Conservation (phyloP, 768 basidiomycete genomes). For the Termitomyces sp. region DNA sequence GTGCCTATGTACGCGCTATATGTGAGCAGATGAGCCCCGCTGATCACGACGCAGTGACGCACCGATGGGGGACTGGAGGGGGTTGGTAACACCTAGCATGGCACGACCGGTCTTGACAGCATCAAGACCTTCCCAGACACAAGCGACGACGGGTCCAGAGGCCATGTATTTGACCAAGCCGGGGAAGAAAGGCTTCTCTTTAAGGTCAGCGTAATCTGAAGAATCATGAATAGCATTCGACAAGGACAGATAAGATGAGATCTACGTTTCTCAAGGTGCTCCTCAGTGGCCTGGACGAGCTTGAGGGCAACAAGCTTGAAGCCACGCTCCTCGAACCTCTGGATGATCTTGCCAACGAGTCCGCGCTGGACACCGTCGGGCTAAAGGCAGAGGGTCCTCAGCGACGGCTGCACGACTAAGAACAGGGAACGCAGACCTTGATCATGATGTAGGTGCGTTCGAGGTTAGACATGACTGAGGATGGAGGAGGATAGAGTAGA, state of each 20-base stretch:
- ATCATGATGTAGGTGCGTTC: slow-evolving; percentile 99
- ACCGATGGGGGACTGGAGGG: slow-evolving; percentile 85
- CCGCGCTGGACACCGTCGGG: slow-evolving; percentile 98
- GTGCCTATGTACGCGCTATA: slow-evolving; percentile 47
- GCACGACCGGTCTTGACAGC: slow-evolving; percentile 92
- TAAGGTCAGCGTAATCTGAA: slow-evolving; percentile 93
- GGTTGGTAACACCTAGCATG: slow-evolving; percentile 98
- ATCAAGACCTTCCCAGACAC: slow-evolving; percentile 94
- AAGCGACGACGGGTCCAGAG: slow-evolving; percentile 90
- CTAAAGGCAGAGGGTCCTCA: slow-evolving; percentile 32
- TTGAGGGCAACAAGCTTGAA: slow-evolving; percentile 97
- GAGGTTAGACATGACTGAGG: slow-evolving; percentile 51
- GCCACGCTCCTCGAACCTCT: slow-evolving; percentile 95
- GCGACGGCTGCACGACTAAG: neutral
- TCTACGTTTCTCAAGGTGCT: slow-evolving; percentile 88
- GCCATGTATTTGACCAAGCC: slow-evolving; percentile 96
- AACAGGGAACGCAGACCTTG: slow-evolving; percentile 59
- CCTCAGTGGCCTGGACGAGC: slow-evolving; percentile 71
- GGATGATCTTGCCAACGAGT: slow-evolving; percentile 93
- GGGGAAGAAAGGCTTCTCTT: slow-evolving; percentile 92
- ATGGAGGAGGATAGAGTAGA: slow-evolving; percentile 18
- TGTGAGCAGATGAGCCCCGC: slow-evolving; percentile 1
- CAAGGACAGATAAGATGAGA: slow-evolving; percentile 10
- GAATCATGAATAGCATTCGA: slow-evolving; percentile 8
- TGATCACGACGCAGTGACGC: slow-evolving; percentile 19